Conservation (phyloP, 1,284 basidiomycete species). For the Ceratobasidium sp. region DNA sequence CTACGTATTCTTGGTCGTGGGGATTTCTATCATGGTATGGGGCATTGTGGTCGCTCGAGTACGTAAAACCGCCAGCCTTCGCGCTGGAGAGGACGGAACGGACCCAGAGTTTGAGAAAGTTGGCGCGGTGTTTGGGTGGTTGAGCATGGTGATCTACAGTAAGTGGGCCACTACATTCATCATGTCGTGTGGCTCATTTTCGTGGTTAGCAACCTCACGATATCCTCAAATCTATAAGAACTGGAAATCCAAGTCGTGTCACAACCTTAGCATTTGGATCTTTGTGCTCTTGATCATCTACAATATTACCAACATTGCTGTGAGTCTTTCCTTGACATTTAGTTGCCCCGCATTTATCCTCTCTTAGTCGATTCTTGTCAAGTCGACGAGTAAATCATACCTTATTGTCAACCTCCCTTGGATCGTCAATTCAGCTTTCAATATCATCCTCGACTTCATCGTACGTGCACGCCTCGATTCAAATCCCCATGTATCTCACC, state of each 20-base stretch:
- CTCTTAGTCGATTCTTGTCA: slow-evolving; percentile 20
- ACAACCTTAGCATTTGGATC: slow-evolving; percentile 30
- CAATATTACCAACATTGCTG: slow-evolving; percentile 3
- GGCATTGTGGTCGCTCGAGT: slow-evolving; percentile 24
- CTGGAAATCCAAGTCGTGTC: slow-evolving; percentile 35
- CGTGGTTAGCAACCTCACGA: slow-evolving; percentile 14
- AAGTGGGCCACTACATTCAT: not conserved
- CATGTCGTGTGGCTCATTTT: no score
- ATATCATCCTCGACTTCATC: slow-evolving; percentile 6
- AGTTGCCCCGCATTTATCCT: not conserved
- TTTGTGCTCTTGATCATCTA: slow-evolving; percentile 29
- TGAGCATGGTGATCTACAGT: slow-evolving; percentile 36
- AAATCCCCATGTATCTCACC: not conserved
- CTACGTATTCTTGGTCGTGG: slow-evolving; percentile 19
- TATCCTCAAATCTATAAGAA: slow-evolving; percentile 37
- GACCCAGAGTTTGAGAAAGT: slow-evolving; percentile 24
- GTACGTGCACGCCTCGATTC: not conserved
- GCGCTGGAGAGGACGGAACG: slow-evolving; percentile 32
- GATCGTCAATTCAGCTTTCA: slow-evolving; percentile 27
- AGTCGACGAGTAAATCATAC: slow-evolving; percentile 10
- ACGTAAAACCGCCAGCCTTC: slow-evolving; percentile 21
- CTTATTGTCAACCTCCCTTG: slow-evolving; percentile 29
- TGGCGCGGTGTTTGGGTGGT: slow-evolving; percentile 31
- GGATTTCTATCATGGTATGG: slow-evolving; percentile 35
- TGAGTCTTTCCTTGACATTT: not conserved